Evolutionary conservation across 768 basidiomycete species (phyloP).

Genomic region (Tulasnella calospora): DNA sequence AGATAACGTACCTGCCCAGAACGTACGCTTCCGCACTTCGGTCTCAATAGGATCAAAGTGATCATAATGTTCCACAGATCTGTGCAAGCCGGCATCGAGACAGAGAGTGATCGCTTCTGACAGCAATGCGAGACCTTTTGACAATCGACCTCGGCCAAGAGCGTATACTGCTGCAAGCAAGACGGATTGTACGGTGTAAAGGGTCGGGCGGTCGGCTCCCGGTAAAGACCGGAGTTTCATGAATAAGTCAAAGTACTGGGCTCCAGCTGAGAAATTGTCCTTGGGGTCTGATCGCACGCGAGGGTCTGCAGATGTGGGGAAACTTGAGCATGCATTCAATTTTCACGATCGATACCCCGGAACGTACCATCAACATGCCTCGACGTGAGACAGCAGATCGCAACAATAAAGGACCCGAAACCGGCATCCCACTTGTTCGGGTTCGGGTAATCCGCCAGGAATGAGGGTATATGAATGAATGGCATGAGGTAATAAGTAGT

Average conservation of each 20-base stretch:
- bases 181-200: conserved; percentile 88
- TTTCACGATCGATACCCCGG: background rate
- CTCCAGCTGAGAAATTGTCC: conserved; percentile 84
- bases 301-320: background rate
- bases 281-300: conserved; percentile 76
- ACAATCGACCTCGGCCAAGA: conserved; percentile 82
- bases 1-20: conserved; percentile 59
- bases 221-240: conserved; percentile 81
- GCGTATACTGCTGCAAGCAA: conserved; percentile 91
- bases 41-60: conserved; percentile 88
- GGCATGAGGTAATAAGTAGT: conserved; percentile 92
- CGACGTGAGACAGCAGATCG: conserved; percentile 84
- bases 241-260: conserved; percentile 88
- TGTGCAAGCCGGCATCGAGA: conserved; percentile 83
- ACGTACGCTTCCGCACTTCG: conserved; percentile 88
- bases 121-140: conserved; percentile 77
- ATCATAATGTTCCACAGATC: conserved; percentile 72
- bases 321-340: background rate
- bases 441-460: conserved; percentile 72
- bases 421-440: conserved; percentile 96
- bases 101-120: conserved; percentile 84
- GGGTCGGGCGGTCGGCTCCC: conserved; percentile 78
- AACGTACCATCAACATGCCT: conserved; percentile 83
- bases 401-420: conserved; percentile 90
- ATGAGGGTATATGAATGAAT: conserved; percentile 75